These are phyloP conservation scores for Phylloporus rhodoxanthus DNA, from an alignment of 768 basidiomycete genomes.

Conservation along the genomic window DNA sequence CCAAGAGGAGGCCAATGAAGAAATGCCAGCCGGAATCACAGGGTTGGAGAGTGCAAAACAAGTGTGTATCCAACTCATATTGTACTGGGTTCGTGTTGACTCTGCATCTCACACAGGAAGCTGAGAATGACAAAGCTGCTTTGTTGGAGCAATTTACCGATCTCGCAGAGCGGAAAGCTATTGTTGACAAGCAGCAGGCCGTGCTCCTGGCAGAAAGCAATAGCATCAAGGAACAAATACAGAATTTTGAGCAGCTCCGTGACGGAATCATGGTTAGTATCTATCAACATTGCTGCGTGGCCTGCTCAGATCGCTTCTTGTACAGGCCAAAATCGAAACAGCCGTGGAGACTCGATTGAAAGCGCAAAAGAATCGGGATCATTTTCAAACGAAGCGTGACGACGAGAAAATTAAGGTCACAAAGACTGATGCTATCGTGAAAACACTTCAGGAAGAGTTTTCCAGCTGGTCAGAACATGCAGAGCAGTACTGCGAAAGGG, in stretches of 20 bases:
- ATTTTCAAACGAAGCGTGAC: constrained; percentile 49
- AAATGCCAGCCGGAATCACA: constrained; percentile 58
- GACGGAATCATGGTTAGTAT: constrained; percentile 40
- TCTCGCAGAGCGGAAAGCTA: constrained; percentile 39
- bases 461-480: constrained; percentile 64
- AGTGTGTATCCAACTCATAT: constrained; percentile 32
- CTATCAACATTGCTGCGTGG: background rate
- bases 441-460: constrained; percentile 57
- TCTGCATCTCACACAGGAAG: constrained; percentile 38
- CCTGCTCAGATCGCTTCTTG: background rate
- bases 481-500: constrained; percentile 50
- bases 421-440: constrained; percentile 40
- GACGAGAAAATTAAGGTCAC: constrained; percentile 44
- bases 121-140: constrained; percentile 45
- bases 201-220: constrained; percentile 40
- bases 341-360: constrained; percentile 45
- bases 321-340: constrained; percentile 44
- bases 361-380: constrained; percentile 42
- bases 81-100: background rate
- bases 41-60: constrained; percentile 49
- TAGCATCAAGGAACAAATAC: constrained; percentile 43
- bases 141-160: constrained; percentile 46
- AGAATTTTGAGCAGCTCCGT: constrained; percentile 44
- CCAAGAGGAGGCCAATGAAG: constrained; percentile 61
- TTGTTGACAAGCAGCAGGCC: constrained; percentile 42